A percentile compares a stretch with the other conserved stretches of the same genome.
Conservation (phyloP, 202 grass and related monocot species). For the Setaria viridis region DNA sequence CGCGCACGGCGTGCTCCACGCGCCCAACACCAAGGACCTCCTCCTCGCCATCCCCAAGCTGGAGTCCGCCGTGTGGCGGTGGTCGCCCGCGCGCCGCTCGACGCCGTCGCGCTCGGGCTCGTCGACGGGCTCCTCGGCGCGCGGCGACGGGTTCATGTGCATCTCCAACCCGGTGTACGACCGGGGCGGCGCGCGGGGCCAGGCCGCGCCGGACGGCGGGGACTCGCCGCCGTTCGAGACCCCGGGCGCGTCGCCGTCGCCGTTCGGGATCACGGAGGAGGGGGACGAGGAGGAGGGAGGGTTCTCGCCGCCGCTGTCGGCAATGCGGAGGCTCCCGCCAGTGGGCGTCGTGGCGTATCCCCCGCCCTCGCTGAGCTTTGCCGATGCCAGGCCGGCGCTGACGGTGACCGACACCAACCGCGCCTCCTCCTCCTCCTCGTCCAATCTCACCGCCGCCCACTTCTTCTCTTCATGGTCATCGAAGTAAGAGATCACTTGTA, state of each 20-base stretch:
- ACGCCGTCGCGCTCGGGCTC: slow-evolving; percentile 35
- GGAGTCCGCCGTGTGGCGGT: slow-evolving; percentile 61
- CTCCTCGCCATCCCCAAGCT: slow-evolving; percentile 78
- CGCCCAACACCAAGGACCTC: slow-evolving; percentile 64
- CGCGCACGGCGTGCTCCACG: slow-evolving; percentile 76
- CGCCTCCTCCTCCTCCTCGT: slow-evolving; percentile 59
- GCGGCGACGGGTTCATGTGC: slow-evolving; percentile 57
- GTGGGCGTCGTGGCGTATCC: slow-evolving; percentile 40
- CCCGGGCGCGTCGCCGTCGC: slow-evolving; percentile 63
- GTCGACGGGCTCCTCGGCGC: slow-evolving; percentile 30
- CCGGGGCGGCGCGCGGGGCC: background rate
- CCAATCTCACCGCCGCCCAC: slow-evolving; percentile 47
- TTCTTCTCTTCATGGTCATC: slow-evolving; percentile 77
- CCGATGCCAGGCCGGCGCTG: slow-evolving; percentile 35
- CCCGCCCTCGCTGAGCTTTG: slow-evolving; percentile 9
- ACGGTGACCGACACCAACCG: slow-evolving; percentile 57
- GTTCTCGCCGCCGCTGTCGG: slow-evolving; percentile 60
- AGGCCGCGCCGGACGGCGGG: background rate
- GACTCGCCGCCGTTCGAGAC: slow-evolving; percentile 72
- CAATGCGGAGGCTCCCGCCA: slow-evolving; percentile 71
- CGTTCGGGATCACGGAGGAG: slow-evolving; percentile 53
- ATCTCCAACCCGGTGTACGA: slow-evolving; percentile 93
- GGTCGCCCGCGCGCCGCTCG: slow-evolving; percentile 50
- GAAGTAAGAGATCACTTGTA: slow-evolving; percentile 20
- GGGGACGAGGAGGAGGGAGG: slow-evolving; percentile 3